A percentile compares a stretch with the other conserved stretches of the same genome.
Evolutionary conservation across 176 grass and related monocot genomes (phyloP).

Genomic region (Musa troglodytarum): DNA sequence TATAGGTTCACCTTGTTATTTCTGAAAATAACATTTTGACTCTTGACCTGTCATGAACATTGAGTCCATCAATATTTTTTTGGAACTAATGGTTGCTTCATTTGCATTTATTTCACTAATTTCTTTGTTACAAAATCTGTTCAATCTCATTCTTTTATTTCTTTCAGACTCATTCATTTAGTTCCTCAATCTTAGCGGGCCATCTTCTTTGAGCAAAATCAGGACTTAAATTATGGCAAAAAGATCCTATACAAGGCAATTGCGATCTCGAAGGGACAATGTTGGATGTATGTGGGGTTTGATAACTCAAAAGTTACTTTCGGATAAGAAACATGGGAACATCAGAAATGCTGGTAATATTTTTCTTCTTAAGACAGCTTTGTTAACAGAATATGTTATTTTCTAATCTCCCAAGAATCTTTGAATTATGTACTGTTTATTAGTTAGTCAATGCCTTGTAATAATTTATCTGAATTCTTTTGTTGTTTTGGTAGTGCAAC

Average conservation of each 20-base stretch:
- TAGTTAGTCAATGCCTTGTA: not conserved
- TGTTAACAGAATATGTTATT: not conserved
- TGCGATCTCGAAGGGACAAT: conserved; percentile 30
- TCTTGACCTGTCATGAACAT: not conserved
- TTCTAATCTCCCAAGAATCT: conserved; percentile 5
- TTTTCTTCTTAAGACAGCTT: not conserved
- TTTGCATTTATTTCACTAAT: not conserved
- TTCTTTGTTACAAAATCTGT: not conserved
- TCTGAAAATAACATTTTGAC: not conserved
- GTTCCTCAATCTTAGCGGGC: not conserved
- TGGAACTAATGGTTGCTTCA: not conserved
- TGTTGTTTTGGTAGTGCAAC: not conserved
- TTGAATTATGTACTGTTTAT: not conserved
- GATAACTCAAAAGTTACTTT: conserved; percentile 66
- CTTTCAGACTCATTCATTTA: not conserved
- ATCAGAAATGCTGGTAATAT: conserved; percentile 24
- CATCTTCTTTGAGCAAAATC: not conserved
- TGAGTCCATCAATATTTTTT: not conserved
- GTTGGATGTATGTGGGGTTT: conserved; percentile 59
- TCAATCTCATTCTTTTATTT: not conserved
- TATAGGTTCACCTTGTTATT: not conserved
- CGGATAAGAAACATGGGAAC: conserved; percentile 35
- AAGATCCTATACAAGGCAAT: conserved; percentile 27
- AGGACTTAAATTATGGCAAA: conserved; percentile 34
- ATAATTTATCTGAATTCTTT: not conserved